Evolutionary conservation across 371 early-diverging fungal species (phyloP).

Genomic region (Mucor circinelloides): DNA sequence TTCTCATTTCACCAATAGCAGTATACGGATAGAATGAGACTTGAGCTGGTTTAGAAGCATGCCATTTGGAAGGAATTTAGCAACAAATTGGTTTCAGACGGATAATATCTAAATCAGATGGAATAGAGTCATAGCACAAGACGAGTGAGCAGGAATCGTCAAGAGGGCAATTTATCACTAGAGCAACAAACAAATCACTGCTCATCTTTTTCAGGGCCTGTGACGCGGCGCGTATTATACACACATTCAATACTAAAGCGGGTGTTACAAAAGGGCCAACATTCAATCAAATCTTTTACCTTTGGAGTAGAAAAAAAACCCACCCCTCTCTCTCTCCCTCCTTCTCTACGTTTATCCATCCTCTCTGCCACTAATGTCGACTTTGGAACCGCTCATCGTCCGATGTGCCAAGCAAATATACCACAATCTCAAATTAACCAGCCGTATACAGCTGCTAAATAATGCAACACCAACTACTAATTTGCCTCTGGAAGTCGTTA

Average conservation of each 20-base stretch:
- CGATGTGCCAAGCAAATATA: slow-evolving; percentile 42
- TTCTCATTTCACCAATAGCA: too few relatives aligned
- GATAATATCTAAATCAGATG: neutral
- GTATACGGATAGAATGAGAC: too few relatives aligned
- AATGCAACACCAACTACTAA: neutral
- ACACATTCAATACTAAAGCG: neutral
- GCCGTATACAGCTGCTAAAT: slow-evolving; percentile 15
- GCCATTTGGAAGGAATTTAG: neutral
- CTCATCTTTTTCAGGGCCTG: neutral
- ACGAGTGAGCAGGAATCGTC: neutral
- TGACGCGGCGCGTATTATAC: slow-evolving; percentile 1
- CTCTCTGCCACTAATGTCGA: neutral
- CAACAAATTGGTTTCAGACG: neutral
- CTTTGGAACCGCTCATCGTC: neutral
- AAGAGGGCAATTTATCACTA: neutral
- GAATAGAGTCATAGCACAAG: neutral
- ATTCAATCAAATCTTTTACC: neutral
- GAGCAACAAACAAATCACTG: neutral
- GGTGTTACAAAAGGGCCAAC: neutral
- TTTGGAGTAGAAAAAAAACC: too few relatives aligned
- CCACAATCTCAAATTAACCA: slow-evolving; percentile 32
- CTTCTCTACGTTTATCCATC: neutral
- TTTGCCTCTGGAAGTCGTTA: slow-evolving; percentile 21
- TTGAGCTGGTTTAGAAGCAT: too few relatives aligned
- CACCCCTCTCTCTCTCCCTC: neutral